A percentile compares a stretch with the other conserved stretches of the same genome.
phyloP scores from a whole-genome alignment of 1,284 basidiomycete species.

The Anthracocystis setariae region DNA sequence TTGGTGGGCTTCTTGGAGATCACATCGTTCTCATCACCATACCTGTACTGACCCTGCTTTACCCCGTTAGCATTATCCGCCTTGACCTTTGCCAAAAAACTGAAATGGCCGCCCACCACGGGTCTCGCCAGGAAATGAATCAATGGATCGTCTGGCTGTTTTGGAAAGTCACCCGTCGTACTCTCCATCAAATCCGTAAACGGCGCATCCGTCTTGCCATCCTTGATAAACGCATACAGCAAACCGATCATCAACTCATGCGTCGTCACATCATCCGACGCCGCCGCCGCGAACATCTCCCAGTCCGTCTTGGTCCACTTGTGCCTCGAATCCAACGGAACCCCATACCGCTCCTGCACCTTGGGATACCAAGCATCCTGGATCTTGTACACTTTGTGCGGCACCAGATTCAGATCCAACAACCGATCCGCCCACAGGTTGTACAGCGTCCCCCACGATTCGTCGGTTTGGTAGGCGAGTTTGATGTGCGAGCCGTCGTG shows the following conservation, averaged over 20 bases:
- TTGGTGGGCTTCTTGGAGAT: conserved; percentile 22
- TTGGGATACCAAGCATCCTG: conserved; percentile 64
- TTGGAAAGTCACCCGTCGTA: conserved; percentile 56
- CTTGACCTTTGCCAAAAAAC: conserved; percentile 64
- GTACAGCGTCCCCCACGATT: conserved; percentile 67
- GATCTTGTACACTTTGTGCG: conserved; percentile 62
- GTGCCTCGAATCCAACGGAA: conserved; percentile 67
- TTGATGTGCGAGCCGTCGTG: conserved; percentile 65
- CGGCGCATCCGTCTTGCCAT: conserved; percentile 65
- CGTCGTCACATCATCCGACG: conserved; percentile 46
- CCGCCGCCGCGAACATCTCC: conserved; percentile 66
- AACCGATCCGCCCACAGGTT: conserved; percentile 65
- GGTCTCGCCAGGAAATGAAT: conserved; percentile 67
- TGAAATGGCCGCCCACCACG: conserved; percentile 67
- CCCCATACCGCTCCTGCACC: conserved; percentile 60
- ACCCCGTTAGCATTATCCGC: conserved; percentile 65
- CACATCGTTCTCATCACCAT: conserved; percentile 41
- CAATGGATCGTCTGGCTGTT: conserved; percentile 53
- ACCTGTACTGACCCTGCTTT: conserved; percentile 23
- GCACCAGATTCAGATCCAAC: conserved; percentile 65
- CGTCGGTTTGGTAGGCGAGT: conserved; percentile 66
- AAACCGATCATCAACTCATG: conserved; percentile 63
- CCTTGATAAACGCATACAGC: conserved; percentile 60
- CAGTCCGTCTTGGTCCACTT: conserved; percentile 68
- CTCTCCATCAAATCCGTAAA: conserved; percentile 65